Percentiles rank a stretch among this genome's conserved stretches.
phyloP scores from a whole-genome alignment of 495 filamentous ascomycete genomes.

The Geoglossum glabrum region DNA sequence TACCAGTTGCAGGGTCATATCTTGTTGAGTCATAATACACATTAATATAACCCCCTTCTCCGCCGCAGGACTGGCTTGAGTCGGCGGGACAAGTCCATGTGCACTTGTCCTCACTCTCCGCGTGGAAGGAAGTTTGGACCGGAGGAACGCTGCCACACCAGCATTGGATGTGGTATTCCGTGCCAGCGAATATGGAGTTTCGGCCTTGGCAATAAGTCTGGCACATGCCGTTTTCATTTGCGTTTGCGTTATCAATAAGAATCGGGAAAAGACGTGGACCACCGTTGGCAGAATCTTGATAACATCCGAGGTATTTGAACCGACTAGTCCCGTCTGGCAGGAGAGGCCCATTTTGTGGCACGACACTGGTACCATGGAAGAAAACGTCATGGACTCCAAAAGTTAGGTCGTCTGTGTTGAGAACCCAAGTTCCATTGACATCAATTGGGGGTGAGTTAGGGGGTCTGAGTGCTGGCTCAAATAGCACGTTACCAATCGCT shows the following conservation, averaged over 20 bases:
- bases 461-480: constrained; percentile 12
- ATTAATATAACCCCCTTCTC: constrained; percentile 21
- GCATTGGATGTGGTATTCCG: constrained; percentile 20
- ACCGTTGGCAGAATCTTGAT: constrained; percentile 14
- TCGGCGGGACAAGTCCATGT: constrained; percentile 18
- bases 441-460: constrained; percentile 12
- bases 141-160: constrained; percentile 19
- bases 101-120: constrained; percentile 16
- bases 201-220: constrained; percentile 11
- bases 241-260: constrained; percentile 10
- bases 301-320: constrained; percentile 20
- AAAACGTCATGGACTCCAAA: constrained; percentile 19
- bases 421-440: constrained; percentile 19
- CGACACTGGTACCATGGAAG: constrained; percentile 15
- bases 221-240: constrained; percentile 16
- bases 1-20: constrained; percentile 6
- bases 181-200: constrained; percentile 12
- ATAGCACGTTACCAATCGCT: constrained; percentile 14
- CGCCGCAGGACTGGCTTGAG: constrained; percentile 21
- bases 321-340: constrained; percentile 8
- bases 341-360: constrained; percentile 15
- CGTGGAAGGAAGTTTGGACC: constrained; percentile 8
- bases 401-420: constrained; percentile 23
- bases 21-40: constrained; percentile 21
- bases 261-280: constrained; percentile 14